These are phyloP conservation scores for Saccharomycopsis crataegensis DNA, from an alignment of 1,139 yeast species.

Conservation along the genomic window DNA sequence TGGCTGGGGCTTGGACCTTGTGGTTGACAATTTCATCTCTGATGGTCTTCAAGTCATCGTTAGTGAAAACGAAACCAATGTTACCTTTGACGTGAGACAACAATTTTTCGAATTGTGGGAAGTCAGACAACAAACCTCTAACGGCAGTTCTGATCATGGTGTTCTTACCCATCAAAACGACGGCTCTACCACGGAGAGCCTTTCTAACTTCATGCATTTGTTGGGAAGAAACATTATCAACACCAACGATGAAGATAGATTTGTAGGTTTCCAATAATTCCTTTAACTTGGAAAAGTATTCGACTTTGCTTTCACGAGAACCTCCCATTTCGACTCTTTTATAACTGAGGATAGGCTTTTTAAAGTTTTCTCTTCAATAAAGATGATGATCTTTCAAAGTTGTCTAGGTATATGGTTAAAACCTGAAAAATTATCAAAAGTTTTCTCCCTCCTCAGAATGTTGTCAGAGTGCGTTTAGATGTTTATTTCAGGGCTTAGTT, in stretches of 20 bases:
- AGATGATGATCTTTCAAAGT: not conserved
- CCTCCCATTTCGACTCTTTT: constrained; percentile 98
- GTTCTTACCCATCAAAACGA: constrained; percentile 99
- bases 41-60: constrained; percentile 83
- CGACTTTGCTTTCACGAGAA: constrained; percentile 93
- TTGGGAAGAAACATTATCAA: constrained; percentile 99
- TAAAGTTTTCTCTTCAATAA: constrained; percentile 50
- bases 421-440: no score
- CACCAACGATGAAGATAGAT: constrained; percentile 98
- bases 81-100: constrained; percentile 95
- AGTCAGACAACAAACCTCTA: constrained; percentile 89
- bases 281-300: constrained; percentile 93
- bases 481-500: no score
- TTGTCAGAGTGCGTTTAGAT: no score
- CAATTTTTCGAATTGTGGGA: constrained; percentile 94
- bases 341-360: constrained; percentile 84
- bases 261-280: constrained; percentile 93
- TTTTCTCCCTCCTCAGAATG: no score
- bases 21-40: constrained; percentile 83
- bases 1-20: constrained; percentile 99
- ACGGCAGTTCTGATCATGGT: constrained; percentile 99
- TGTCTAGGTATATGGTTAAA: no score
- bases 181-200: constrained; percentile 90
- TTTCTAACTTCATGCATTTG: constrained; percentile 99
- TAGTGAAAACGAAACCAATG: constrained; percentile 99